Conservation (phyloP, 768 basidiomycete species). For the Mycena albidolilacea region DNA sequence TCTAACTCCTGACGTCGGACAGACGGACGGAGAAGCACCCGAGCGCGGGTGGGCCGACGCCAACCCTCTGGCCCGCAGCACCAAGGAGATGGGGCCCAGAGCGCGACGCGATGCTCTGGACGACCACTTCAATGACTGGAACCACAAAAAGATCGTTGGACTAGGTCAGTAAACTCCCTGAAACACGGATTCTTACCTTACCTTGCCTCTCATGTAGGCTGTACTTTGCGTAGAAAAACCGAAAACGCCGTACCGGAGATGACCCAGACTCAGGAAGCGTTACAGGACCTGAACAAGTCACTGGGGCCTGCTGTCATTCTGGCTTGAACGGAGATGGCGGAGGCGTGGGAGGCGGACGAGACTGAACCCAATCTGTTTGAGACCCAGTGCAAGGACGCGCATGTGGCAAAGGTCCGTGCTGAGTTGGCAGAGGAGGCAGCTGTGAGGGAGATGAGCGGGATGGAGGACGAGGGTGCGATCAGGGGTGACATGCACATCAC, state of each 20-base stretch:
- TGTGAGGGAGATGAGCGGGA: conserved; percentile 33
- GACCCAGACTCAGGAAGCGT: not conserved
- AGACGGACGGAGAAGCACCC: conserved; percentile 37
- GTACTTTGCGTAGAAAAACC: not conserved
- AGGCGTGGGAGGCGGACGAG: not conserved
- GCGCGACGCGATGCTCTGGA: conserved; percentile 47
- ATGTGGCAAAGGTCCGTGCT: conserved; percentile 32
- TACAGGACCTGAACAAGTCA: not conserved
- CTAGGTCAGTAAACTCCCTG: not conserved
- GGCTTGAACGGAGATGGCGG: conserved; percentile 17
- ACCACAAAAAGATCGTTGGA: conserved; percentile 4
- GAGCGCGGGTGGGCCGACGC: conserved; percentile 51
- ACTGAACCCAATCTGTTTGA: not conserved
- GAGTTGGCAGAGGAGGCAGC: conserved; percentile 33
- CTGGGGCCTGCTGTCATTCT: not conserved
- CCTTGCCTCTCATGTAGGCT: not conserved
- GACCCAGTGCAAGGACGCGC: conserved; percentile 6
- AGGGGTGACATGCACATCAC: conserved; percentile 29
- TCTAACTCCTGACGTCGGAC: too few relatives aligned
- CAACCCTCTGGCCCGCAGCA: conserved; percentile 47
- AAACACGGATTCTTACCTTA: too few relatives aligned
- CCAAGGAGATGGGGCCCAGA: conserved; percentile 53
- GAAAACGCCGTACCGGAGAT: not conserved
- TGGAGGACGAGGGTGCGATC: not conserved
- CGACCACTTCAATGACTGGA: conserved; percentile 38